These are phyloP conservation scores for Corymbia maculata DNA, from an alignment of 345 rosid genomes.

Conservation along the genomic window DNA sequence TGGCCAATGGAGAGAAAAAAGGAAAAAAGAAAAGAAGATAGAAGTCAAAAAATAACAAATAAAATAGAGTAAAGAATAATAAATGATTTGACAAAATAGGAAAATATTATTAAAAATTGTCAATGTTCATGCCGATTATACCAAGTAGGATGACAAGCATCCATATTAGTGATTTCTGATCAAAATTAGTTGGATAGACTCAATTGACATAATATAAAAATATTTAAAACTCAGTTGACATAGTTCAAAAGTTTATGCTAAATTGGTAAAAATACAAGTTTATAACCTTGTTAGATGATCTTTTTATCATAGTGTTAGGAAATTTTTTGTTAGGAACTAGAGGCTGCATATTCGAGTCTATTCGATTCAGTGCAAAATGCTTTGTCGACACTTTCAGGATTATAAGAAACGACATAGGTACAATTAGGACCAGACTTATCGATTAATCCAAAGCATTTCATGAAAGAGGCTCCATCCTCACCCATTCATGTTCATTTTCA, in stretches of 20 bases:
- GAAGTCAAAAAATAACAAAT: too few relatives aligned
- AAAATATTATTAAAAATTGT: too few relatives aligned
- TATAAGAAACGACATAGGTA: neutral
- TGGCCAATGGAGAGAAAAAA: neutral
- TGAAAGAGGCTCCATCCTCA: neutral
- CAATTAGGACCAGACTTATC: neutral
- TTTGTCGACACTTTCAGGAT: fast-evolving
- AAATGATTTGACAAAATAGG: too few relatives aligned
- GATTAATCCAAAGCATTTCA: neutral
- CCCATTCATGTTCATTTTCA: neutral
- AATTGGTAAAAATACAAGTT: too few relatives aligned
- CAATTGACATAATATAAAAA: neutral
- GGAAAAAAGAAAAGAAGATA: fast-evolving
- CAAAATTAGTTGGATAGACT: too few relatives aligned
- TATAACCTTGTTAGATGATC: too few relatives aligned
- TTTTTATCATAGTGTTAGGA: neutral
- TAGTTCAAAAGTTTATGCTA: neutral
- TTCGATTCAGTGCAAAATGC: neutral
- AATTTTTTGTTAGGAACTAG: neutral
- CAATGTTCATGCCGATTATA: fast-evolving
- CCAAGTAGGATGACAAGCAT: fast-evolving
- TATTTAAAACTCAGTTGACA: neutral
- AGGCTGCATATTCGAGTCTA: neutral
- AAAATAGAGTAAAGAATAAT: too few relatives aligned
- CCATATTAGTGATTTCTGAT: fast-evolving